Percentiles rank a stretch among this genome's conserved stretches.
Evolutionary conservation across 139 green algal genomes (phyloP).

Genomic region (Pleodorina starrii): DNA sequence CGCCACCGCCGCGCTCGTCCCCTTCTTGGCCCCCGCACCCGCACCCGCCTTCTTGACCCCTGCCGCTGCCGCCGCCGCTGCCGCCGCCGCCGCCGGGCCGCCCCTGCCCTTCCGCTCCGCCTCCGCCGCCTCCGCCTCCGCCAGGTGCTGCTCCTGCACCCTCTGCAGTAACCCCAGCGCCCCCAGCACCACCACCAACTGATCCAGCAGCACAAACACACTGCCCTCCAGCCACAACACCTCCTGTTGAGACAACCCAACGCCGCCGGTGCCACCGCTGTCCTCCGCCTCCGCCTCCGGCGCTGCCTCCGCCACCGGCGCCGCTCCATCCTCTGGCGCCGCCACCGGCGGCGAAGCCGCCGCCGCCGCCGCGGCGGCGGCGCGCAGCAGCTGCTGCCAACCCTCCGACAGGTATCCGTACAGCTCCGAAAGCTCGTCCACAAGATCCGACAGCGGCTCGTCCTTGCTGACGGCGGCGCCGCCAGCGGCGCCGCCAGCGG

Average conservation of each 20-base stretch:
- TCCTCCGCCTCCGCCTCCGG: not conserved
- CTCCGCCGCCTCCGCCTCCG: not conserved
- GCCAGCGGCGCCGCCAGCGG: not conserved
- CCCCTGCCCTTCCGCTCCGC: not conserved
- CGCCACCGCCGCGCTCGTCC: not conserved
- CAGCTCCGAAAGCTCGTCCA: slow-evolving; percentile 18
- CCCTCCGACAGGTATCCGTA: not conserved
- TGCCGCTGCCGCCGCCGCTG: not conserved
- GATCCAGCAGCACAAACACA: slow-evolving; percentile 31
- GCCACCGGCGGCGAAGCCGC: not conserved
- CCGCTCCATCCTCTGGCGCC: not conserved
- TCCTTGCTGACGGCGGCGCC: not conserved
- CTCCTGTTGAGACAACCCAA: not conserved
- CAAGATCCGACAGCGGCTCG: not conserved
- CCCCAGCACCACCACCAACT: not conserved
- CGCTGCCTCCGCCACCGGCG: not conserved
- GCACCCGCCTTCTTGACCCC: no score
- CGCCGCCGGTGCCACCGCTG: not conserved
- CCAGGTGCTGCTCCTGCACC: not conserved
- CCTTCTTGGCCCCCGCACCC: no score
- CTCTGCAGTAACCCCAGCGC: not conserved
- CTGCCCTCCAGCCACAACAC: slow-evolving; percentile 37
- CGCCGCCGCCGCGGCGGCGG: not conserved
- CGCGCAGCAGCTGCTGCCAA: slow-evolving; percentile 17
- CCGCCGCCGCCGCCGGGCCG: not conserved